Conservation (phyloP, 176 grass and related monocot genomes). For the Pontederia crassipes region DNA sequence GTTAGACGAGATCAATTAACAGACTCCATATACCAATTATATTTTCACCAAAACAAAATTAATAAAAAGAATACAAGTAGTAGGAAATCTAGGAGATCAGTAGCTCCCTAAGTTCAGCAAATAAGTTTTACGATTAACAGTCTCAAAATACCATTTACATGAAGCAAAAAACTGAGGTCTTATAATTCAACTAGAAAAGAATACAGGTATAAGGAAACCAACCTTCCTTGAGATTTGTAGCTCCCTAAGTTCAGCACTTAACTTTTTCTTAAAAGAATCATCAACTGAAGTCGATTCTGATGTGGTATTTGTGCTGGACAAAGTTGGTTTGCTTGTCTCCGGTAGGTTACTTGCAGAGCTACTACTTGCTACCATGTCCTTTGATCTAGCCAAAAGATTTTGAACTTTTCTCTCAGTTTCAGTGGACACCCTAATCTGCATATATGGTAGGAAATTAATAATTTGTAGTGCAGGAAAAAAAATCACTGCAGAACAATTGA, state of each 20-base stretch:
- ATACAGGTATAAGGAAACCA: slow-evolving; percentile 6
- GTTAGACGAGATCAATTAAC: neutral
- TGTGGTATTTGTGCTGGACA: slow-evolving; percentile 19
- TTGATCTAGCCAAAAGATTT: slow-evolving; percentile 56
- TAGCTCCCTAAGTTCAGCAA: no score
- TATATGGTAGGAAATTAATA: slow-evolving; percentile 16
- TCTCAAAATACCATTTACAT: no score
- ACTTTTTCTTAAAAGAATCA: slow-evolving; percentile 37
- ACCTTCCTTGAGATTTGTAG: slow-evolving; percentile 82
- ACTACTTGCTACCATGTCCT: slow-evolving; percentile 24
- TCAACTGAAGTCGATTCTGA: slow-evolving; percentile 30
- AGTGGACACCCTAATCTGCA: slow-evolving; percentile 96
- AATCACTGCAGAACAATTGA: neutral
- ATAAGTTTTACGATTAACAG: neutral
- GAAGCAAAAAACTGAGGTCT: slow-evolving; percentile 8
- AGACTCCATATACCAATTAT: neutral
- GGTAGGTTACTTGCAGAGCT: slow-evolving; percentile 45
- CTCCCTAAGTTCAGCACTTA: slow-evolving; percentile 67
- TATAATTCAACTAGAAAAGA: slow-evolving; percentile 3
- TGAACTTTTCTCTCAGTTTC: slow-evolving; percentile 84
- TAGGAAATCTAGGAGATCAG: neutral
- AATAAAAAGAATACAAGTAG: neutral
- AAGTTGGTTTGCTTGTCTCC: slow-evolving; percentile 18
- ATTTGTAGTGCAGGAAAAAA: neutral
- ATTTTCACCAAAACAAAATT: no score